Conservation (phyloP, 2,329 filamentous ascomycete genomes). For the Aureobasidium musti region DNA sequence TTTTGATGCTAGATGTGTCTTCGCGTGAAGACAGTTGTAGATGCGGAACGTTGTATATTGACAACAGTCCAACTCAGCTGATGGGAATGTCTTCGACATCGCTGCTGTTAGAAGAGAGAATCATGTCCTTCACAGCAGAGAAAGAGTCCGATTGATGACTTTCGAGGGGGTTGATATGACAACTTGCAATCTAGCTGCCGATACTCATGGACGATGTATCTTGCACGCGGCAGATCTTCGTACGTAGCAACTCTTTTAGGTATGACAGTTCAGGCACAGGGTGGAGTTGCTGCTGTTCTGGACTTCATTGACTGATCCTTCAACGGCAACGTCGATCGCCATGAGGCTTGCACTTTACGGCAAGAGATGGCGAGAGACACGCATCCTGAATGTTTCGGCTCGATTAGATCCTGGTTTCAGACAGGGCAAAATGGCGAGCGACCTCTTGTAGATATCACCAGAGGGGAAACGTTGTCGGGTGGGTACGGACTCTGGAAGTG, state of each 20-base stretch:
- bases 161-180: neutral
- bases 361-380: conserved; percentile 3
- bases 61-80: neutral
- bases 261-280: conserved; percentile 11
- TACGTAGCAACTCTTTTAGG: neutral
- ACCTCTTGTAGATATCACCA: neutral
- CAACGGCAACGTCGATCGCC: conserved; percentile 16
- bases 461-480: neutral
- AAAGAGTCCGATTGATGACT: neutral
- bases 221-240: neutral
- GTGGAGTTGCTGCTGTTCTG: conserved; percentile 14
- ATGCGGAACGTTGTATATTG: conserved; percentile 1
- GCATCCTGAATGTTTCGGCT: neutral
- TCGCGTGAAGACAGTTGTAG: neutral
- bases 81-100: neutral
- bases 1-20: neutral
- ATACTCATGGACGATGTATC: neutral
- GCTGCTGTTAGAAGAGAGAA: neutral
- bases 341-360: neutral
- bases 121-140: too few species aligned
- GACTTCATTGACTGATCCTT: conserved; percentile 4
- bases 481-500: neutral
- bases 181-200: neutral
- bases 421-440: neutral
- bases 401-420: neutral